These are phyloP conservation scores for Tripidium arundinaceum DNA, from an alignment of 202 grass and related monocot species.

Conservation along the genomic window DNA sequence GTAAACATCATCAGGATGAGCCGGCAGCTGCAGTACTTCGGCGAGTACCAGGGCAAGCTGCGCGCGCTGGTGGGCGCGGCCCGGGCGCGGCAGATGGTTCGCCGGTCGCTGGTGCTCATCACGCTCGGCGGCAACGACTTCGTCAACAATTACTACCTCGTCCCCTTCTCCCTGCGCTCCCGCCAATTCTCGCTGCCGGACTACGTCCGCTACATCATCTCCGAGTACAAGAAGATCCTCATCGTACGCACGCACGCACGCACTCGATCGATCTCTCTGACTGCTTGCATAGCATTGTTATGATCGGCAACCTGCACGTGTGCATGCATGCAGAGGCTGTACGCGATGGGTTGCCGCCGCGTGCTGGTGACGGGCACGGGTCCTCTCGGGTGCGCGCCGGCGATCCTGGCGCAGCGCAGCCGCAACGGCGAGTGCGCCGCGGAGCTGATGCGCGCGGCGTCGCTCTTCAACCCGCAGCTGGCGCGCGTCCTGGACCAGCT, in stretches of 20 bases:
- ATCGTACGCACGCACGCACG: slow-evolving; percentile 36
- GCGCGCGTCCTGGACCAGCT: slow-evolving; percentile 30
- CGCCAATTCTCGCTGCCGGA: slow-evolving; percentile 74
- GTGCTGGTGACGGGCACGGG: slow-evolving; percentile 90
- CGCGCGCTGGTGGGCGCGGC: slow-evolving; percentile 40
- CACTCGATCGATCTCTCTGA: not conserved
- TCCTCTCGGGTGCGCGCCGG: slow-evolving; percentile 82
- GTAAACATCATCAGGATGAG: slow-evolving; percentile 66
- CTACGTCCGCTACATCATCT: slow-evolving; percentile 65
- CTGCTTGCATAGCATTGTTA: not conserved
- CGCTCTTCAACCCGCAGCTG: slow-evolving; percentile 89
- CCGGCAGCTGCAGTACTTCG: slow-evolving; percentile 53
- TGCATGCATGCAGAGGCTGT: slow-evolving; percentile 36
- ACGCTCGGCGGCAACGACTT: slow-evolving; percentile 92
- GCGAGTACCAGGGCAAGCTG: slow-evolving; percentile 60
- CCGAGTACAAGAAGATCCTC: slow-evolving; percentile 87
- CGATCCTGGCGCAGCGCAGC: slow-evolving; percentile 55
- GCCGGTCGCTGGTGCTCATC: slow-evolving; percentile 58
- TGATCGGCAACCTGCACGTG: too few relatives aligned
- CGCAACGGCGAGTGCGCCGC: slow-evolving; percentile 40
- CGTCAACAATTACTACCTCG: slow-evolving; percentile 87
- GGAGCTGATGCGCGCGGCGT: slow-evolving; percentile 71
- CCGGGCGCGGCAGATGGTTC: slow-evolving; percentile 48
- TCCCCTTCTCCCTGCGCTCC: slow-evolving; percentile 77
- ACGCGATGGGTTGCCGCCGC: slow-evolving; percentile 51